Evolutionary conservation across 306 rosid genomes (phyloP).

Genomic region (Aeschynomene evenia): DNA sequence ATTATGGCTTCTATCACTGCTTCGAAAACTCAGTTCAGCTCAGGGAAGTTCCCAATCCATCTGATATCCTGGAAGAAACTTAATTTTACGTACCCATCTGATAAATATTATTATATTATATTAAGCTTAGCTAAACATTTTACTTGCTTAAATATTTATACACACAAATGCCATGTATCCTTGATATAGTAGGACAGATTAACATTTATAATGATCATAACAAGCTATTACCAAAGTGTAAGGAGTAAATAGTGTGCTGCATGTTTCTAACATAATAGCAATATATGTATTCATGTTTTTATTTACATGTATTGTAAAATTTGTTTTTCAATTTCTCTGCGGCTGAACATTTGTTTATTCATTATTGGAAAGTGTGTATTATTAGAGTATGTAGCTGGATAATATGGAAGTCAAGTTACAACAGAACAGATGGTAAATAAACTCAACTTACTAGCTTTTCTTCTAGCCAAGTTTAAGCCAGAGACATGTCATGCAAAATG

Average conservation of each 20-base stretch:
- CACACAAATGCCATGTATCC: not conserved
- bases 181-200: not conserved
- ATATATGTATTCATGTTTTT: not conserved
- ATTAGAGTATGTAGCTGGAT: not conserved
- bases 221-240: not conserved
- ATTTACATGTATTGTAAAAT: not conserved
- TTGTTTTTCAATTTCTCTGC: not conserved
- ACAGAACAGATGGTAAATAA: too few relatives aligned
- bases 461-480: too few relatives aligned
- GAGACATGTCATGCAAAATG: too few relatives aligned
- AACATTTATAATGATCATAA: constrained; percentile 9
- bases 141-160: constrained; percentile 4
- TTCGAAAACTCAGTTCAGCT: constrained; percentile 85
- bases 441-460: too few relatives aligned
- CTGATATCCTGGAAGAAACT: constrained; percentile 38
- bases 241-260: not conserved
- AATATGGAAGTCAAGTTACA: not conserved
- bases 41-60: constrained; percentile 71
- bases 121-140: too few relatives aligned
- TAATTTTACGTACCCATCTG: not conserved
- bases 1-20: constrained; percentile 83
- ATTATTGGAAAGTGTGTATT: too few relatives aligned
- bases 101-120: too few relatives aligned
- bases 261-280: not conserved
- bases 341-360: not conserved